These are phyloP conservation scores for Diaporthe helianthi DNA, from an alignment of 2,329 filamentous ascomycete genomes.

Conservation along the genomic window DNA sequence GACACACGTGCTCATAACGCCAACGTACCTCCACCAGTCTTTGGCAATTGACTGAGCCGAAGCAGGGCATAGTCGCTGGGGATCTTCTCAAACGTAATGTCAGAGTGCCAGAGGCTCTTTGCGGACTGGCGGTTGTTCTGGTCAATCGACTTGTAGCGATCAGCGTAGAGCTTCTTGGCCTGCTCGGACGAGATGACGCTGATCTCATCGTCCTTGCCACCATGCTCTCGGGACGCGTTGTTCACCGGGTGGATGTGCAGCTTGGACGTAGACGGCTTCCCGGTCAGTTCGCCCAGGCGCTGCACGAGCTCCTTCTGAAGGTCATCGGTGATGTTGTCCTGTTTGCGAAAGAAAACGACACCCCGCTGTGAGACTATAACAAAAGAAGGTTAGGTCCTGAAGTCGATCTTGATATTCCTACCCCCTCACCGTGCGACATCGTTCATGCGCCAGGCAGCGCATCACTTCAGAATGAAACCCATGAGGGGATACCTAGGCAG, in stretches of 20 bases:
- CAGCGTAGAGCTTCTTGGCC: slow-evolving; percentile 51
- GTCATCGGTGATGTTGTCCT: slow-evolving; percentile 66
- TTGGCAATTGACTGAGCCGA: slow-evolving; percentile 59
- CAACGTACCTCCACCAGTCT: slow-evolving; percentile 53
- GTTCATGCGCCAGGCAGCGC: no score
- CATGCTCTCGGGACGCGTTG: slow-evolving; percentile 56
- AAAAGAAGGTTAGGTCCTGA: fast-evolving
- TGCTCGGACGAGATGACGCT: slow-evolving; percentile 68
- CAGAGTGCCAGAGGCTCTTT: slow-evolving; percentile 60
- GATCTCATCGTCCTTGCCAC: slow-evolving; percentile 65
- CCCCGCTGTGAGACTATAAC: slow-evolving; percentile 68
- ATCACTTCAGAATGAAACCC: not conserved
- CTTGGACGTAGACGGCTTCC: slow-evolving; percentile 61
- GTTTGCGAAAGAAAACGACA: slow-evolving; percentile 74
- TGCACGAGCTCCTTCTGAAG: slow-evolving; percentile 72
- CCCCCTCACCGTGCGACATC: no score
- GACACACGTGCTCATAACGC: no score
- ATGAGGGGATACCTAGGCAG: no score
- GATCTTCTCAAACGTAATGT: slow-evolving; percentile 70
- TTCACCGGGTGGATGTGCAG: slow-evolving; percentile 67
- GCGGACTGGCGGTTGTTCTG: not conserved
- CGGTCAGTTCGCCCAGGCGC: slow-evolving; percentile 63
- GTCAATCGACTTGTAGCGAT: slow-evolving; percentile 35
- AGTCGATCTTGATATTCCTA: not conserved
- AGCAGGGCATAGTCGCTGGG: slow-evolving; percentile 70